Base-by-base conservation (phyloP, 2,329 filamentous ascomycete genomes). In the Sporothrix luriei region DNA sequence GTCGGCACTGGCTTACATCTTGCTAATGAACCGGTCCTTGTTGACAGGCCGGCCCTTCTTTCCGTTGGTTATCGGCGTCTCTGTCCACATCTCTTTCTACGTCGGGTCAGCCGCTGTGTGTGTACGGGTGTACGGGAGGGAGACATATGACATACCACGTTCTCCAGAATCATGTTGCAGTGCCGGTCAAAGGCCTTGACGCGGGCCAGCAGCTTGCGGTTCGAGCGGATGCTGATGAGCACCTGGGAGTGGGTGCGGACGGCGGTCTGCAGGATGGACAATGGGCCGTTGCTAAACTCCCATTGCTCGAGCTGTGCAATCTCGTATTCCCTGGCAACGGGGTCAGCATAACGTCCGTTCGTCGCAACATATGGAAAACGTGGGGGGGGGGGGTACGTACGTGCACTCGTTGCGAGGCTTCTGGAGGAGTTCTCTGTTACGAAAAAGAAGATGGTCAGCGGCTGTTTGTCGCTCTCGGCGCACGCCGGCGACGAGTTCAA, bases 121-220 rank as follows among this genome's bases (percentile, higher is more conserved):
- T 24, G 26, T 59, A 19, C 21, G 51, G 24, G 9, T 54, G 4
- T 33, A 11, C 5, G 14, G 40, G 0, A 43, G 40, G 14, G 40
- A 43, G 1, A 11, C 40, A 16, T 10, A 11, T 16, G 1, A 72
- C 71, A 2, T 71, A 72, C 71, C 66, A 78, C 77, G 61, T 78
- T 79, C 75, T 79, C 78, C 9, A 79, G 72, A 48, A 78, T 74
- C 72, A 99, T 98, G 83, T 99, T 99, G 87, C 94, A 98, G 82
- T 99, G 95, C 72, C 95, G 87, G 82, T 99, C 95, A 79, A 99
- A 99, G 7, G 95, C 95, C 85, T 99, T 99, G 78, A 99, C 94
- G 73, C 95, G 91, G 66, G 94, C 95, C 69, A 99, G 90, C 62
- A 99, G 87, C 85, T 99, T 99, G 82, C 94, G 91, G 85, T 98